Conservation (phyloP, 1,139 yeast species). For the Sugiyamaella grinbergsii region DNA sequence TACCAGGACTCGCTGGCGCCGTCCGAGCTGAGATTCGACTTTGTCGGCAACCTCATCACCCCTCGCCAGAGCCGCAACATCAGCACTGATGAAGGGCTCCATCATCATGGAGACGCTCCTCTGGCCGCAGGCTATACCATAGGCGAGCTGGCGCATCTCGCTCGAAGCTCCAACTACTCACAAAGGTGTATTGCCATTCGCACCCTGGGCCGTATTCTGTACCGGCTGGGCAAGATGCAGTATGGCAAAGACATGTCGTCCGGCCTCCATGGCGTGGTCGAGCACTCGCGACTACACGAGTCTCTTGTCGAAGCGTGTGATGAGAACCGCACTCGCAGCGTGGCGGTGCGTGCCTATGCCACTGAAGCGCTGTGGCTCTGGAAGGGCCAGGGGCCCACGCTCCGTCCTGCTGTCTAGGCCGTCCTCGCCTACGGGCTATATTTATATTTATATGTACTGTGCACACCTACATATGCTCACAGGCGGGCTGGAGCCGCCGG, state of each 20-base stretch:
- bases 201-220: slow-evolving; percentile 82
- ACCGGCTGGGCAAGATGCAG: slow-evolving; percentile 67
- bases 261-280: slow-evolving; percentile 75
- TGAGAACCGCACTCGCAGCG: slow-evolving; percentile 62
- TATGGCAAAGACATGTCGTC: slow-evolving; percentile 55
- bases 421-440: background rate
- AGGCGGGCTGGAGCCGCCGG: too few species aligned
- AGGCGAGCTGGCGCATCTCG: slow-evolving; percentile 74
- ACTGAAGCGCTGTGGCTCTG: slow-evolving; percentile 94
- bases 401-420: slow-evolving; percentile 29
- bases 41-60: slow-evolving; percentile 74
- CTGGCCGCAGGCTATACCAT: slow-evolving; percentile 91
- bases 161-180: slow-evolving; percentile 77
- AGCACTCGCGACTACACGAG: slow-evolving; percentile 66
- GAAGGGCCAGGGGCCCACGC: slow-evolving; percentile 64
- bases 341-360: slow-evolving; percentile 83
- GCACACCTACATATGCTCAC: too few species aligned
- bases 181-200: slow-evolving; percentile 87
- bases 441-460: too few species aligned
- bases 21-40: slow-evolving; percentile 76
- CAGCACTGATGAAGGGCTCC: slow-evolving; percentile 69
- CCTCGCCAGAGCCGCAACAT: slow-evolving; percentile 49
- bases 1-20: slow-evolving; percentile 42
- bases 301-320: slow-evolving; percentile 73
- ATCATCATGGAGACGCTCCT: slow-evolving; percentile 89